Base-by-base conservation (phyloP, 306 rosid genomes). In the Malus orientalis region DNA sequence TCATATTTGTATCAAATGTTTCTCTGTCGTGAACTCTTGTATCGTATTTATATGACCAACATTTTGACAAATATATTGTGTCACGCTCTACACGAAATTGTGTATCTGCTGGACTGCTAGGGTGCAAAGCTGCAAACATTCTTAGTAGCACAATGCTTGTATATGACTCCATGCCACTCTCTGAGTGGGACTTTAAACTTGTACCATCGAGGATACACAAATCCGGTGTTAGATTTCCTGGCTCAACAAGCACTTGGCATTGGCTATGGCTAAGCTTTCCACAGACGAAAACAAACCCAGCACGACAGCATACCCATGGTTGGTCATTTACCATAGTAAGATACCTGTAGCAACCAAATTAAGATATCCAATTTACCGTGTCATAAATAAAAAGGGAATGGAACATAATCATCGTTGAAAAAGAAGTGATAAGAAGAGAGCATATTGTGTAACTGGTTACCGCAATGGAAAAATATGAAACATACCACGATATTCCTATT, bases 401-500 rank as follows among this genome's bases (percentile, higher is more conserved):
- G 36, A 61, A 61, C 14, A 45, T 19, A 29, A 61, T 30, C 59
- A 14, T 8, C 57, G 16, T 16, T 58, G 29, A 53, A 18, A 60
- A 57, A 32, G 29, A 4, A 67, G 9, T 54, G 6, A 58, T 11
- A 61, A 12, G 57, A 40, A 51, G 30, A 38, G 71, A 69, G 13
- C 20, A 29, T 19, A 12, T 11, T 38, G 47, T 38, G 36, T 78
- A 53, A 85, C 40, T 36, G 40, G 40, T 36, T 36, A 36, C 40
- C 9, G 40, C 40, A 36, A 36, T 36, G 40, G 40, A 36, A 36
- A 36, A 36, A 36, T 36, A 36, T 36, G 40, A 6, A 36, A 36
- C 40, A 36, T 36, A 91, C 98, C 97, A 86, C 91, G 77, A 92
- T 77, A 70, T 84, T 78, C 82, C 84, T 84, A 66, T 94, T 88